phyloP scores from a whole-genome alignment of 768 basidiomycete species.

The Rickenella mellea region DNA sequence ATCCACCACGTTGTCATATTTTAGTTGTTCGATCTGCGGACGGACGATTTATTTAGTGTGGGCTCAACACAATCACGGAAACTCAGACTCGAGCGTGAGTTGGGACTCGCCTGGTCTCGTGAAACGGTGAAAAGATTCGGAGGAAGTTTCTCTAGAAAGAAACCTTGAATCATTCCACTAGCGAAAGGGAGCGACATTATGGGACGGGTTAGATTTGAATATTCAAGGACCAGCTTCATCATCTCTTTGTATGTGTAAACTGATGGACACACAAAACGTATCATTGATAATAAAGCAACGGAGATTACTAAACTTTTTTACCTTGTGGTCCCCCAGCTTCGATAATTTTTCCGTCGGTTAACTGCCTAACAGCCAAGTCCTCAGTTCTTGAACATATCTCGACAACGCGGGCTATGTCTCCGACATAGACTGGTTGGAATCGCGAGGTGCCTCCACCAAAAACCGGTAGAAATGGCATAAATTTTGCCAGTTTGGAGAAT shows the following conservation, averaged over 20 bases:
- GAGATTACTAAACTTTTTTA: constrained; percentile 22
- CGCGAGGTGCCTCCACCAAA: constrained; percentile 57
- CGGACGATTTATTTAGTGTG: constrained; percentile 1
- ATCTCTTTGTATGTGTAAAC: constrained; percentile 61
- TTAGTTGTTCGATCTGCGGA: constrained; percentile 59
- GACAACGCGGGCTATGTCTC: constrained; percentile 53
- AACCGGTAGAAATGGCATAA: constrained; percentile 66
- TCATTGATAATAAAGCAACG: constrained; percentile 13
- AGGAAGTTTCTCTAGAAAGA: constrained; percentile 54
- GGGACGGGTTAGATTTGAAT: constrained; percentile 41
- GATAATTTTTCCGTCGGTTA: constrained; percentile 33
- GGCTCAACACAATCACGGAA: neutral
- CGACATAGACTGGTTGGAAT: constrained; percentile 70
- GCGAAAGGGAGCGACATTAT: constrained; percentile 57
- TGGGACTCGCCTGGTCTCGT: constrained; percentile 46
- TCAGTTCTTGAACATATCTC: constrained; percentile 45
- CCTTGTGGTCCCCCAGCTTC: constrained; percentile 43
- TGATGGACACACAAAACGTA: constrained; percentile 20
- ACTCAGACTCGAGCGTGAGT: too few relatives aligned
- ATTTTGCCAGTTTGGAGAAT: constrained; percentile 49
- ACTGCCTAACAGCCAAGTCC: constrained; percentile 26
- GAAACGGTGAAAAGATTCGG: constrained; percentile 60
- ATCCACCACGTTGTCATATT: constrained; percentile 46
- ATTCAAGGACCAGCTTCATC: constrained; percentile 52
- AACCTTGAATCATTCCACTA: constrained; percentile 56